phyloP scores from a whole-genome alignment of 2,329 filamentous ascomycete species.

The Exophiala spinifera region DNA sequence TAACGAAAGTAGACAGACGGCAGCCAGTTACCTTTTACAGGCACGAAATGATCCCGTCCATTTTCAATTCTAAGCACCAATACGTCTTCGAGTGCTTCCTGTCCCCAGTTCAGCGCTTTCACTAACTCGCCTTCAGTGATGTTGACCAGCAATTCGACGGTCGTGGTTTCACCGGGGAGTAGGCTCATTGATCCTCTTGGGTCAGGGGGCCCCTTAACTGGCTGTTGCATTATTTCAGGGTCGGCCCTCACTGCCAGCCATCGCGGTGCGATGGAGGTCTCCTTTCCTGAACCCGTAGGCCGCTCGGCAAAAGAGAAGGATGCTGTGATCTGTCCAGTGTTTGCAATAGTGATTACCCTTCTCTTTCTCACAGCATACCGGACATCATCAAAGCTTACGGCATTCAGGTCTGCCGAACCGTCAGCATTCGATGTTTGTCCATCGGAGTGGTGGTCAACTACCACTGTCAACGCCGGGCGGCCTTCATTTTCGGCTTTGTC shows the following conservation, averaged over 20 bases:
- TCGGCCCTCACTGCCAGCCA: conserved; percentile 73
- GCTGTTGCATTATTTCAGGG: conserved; percentile 29
- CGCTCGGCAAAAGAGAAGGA: conserved; percentile 73
- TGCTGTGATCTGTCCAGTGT: conserved; percentile 80
- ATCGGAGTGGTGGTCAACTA: conserved; percentile 61
- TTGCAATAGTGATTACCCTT: conserved; percentile 77
- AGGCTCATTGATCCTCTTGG: conserved; percentile 59
- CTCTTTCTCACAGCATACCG: conserved; percentile 64
- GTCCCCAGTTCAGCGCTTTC: conserved; percentile 67
- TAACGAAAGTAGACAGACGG: conserved; percentile 80
- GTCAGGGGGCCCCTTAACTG: conserved; percentile 9
- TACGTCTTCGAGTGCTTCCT: conserved; percentile 71
- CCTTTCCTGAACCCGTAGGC: conserved; percentile 18
- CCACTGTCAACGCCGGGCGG: conserved; percentile 74
- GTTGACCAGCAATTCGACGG: conserved; percentile 64
- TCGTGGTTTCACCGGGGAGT: conserved; percentile 78
- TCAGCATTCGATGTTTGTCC: conserved; percentile 42
- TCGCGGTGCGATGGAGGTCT: conserved; percentile 43
- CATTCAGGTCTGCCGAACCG: conserved; percentile 43
- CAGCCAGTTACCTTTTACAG: conserved; percentile 73
- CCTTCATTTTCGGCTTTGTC: conserved; percentile 91
- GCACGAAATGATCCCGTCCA: conserved; percentile 89
- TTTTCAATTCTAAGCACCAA: conserved; percentile 78
- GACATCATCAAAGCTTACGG: conserved; percentile 75
- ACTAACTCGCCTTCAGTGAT: conserved; percentile 64